These are phyloP conservation scores for Epichloe coenophiala DNA, from an alignment of 2,329 filamentous ascomycete species.

Conservation along the genomic window DNA sequence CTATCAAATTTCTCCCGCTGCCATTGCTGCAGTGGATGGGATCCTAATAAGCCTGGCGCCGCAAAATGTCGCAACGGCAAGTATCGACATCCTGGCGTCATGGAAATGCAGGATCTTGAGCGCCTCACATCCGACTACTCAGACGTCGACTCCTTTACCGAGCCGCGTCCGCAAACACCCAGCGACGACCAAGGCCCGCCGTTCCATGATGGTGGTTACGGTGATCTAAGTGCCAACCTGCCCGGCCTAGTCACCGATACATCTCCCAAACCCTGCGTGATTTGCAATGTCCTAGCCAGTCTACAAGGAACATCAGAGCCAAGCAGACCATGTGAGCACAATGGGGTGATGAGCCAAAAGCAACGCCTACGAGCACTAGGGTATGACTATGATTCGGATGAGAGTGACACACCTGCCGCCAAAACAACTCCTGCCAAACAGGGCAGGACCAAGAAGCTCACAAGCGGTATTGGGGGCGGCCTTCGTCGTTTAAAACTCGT, in stretches of 20 bases:
- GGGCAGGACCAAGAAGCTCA: slow-evolving; percentile 3
- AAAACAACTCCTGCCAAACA: background rate
- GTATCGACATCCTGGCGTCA: background rate
- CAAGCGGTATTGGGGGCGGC: slow-evolving; percentile 2
- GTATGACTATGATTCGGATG: slow-evolving; percentile 14
- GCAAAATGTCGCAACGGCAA: background rate
- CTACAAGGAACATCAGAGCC: background rate
- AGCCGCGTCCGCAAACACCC: slow-evolving; percentile 5
- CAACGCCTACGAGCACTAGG: slow-evolving; percentile 12
- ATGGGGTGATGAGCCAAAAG: slow-evolving; percentile 7
- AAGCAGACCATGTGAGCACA: slow-evolving; percentile 3
- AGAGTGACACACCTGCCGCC: background rate
- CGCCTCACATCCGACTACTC: slow-evolving; percentile 7
- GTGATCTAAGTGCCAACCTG: slow-evolving; percentile 18
- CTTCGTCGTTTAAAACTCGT: slow-evolving; percentile 6
- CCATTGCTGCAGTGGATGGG: background rate
- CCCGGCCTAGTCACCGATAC: slow-evolving; percentile 14
- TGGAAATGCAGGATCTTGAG: slow-evolving; percentile 4
- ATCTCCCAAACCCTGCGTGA: slow-evolving; percentile 3
- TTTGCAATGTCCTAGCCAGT: slow-evolving; percentile 5
- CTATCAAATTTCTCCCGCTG: background rate
- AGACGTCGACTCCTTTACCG: slow-evolving; percentile 22
- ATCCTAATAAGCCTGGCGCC: background rate
- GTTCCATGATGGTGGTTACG: slow-evolving; percentile 23
- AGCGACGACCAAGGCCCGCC: slow-evolving; percentile 24